Percentiles rank a stretch among this genome's conserved stretches.
phyloP scores from a whole-genome alignment of 176 grass and related monocot species.

The Otatea glauca region DNA sequence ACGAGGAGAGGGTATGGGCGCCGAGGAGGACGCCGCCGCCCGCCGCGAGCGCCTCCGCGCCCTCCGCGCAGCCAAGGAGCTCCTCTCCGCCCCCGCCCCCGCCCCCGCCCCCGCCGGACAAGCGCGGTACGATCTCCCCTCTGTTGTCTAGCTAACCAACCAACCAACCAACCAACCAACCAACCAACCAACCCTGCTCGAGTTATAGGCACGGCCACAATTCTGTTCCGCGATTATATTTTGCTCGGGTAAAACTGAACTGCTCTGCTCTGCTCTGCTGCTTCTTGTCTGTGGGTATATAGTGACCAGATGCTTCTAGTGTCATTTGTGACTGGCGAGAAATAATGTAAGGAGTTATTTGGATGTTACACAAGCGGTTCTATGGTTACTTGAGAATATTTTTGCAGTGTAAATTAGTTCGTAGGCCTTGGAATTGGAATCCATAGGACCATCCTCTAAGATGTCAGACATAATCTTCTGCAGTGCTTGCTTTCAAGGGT shows the following conservation, averaged over 20 bases:
- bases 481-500: too few relatives aligned
- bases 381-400: not conserved
- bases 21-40: slow-evolving; percentile 56
- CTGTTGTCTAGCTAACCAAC: too few relatives aligned
- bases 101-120: slow-evolving; percentile 1
- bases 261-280: not conserved
- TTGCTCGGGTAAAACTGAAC: not conserved
- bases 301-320: not conserved
- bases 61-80: slow-evolving; percentile 74
- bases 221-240: not conserved
- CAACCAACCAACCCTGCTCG: too few relatives aligned
- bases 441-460: not conserved
- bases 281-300: not conserved
- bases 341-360: not conserved
- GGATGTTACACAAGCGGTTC: not conserved
- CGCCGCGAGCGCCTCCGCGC: slow-evolving; percentile 68
- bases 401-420: not conserved
- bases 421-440: too few relatives aligned
- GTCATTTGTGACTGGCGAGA: not conserved
- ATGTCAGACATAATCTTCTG: not conserved
- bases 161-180: too few relatives aligned
- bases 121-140: not conserved
- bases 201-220: too few relatives aligned
- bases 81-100: slow-evolving; percentile 31
- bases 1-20: slow-evolving; percentile 40